Evolutionary conservation across 148 eudicot genomes (phyloP), one percentile per base, ranked within the genome.

Genomic region (Nepenthes mirabilis): DNA sequence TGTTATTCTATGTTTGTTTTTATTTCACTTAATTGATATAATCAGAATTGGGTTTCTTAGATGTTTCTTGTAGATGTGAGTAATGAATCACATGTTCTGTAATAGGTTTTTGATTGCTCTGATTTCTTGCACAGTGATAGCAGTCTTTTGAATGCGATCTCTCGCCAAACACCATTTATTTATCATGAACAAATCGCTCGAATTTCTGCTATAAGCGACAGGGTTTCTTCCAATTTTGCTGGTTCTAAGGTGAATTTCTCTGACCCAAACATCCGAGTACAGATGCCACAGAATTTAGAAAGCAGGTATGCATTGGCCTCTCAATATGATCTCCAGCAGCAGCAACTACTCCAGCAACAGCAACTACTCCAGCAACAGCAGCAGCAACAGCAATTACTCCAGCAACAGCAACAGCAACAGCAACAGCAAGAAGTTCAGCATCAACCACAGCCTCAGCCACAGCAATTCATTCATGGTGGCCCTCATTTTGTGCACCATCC

Each of bases 391-490:
- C n/a, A n/a, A n/a, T 7, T 2, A 40, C 43, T 2, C 3, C 55
- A 52, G 55, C 55, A 6, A 2, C 55, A 52, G 55, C 55, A 52
- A n/a, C 55, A 79, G 23, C 74, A 45, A 9, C 52, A 13, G 23
- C 55, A 13, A 5, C 55, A 56, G 36, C 58, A 55, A 13, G 36
- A 56, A 13, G 13, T 6, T 6, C 59, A 56, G 13, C 59, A 56
- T 8, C 59, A 34, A 33, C n/a, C 10, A 9, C 59, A 60, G 40
- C 23, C 53, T 45, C 52, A 6, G 6, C 52, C 11, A 33, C 84
- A 71, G 51, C 96, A 85, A 14, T 85, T 73, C 56, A 64, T 86
- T 63, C 90, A 73, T 52, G 58, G 90, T 11, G 88, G 85, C 23
- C 43, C 76, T 36, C 94, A 86, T 14, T 90, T 67, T 60, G 74